These are phyloP conservation scores for Eutrema yunnanense DNA, from an alignment of 345 rosid species.

Conservation along the genomic window DNA sequence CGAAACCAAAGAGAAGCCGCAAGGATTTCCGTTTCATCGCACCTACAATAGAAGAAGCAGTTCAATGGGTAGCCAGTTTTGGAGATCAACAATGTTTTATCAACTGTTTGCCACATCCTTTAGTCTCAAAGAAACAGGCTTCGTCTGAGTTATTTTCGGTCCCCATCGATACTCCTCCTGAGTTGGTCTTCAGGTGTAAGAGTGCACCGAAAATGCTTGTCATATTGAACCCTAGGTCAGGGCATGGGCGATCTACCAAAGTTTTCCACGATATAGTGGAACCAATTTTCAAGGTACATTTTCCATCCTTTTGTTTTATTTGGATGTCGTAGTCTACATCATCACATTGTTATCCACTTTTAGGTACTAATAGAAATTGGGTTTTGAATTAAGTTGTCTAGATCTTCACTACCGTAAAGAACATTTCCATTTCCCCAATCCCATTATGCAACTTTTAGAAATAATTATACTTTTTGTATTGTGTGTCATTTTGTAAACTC, in stretches of 20 bases:
- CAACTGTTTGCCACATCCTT: conserved; percentile 88
- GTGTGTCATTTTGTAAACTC: conserved; percentile 19
- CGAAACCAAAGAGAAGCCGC: conserved; percentile 69
- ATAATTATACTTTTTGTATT: background rate
- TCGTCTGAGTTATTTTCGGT: conserved; percentile 71
- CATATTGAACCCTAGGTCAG: conserved; percentile 91
- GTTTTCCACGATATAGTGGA: conserved; percentile 83
- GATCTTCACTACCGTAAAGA: background rate
- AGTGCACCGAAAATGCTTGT: conserved; percentile 92
- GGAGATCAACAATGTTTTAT: conserved; percentile 92
- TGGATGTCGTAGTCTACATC: background rate
- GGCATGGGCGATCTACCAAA: conserved; percentile 84
- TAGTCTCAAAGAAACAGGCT: conserved; percentile 84
- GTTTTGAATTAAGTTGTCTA: background rate
- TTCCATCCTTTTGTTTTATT: conserved; percentile 1
- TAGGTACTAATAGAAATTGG: background rate
- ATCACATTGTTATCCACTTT: background rate
- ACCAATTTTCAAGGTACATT: conserved; percentile 86
- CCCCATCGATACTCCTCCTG: conserved; percentile 73
- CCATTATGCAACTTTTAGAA: background rate
- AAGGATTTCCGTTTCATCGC: conserved; percentile 81
- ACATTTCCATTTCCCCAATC: background rate
- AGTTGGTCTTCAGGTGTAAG: conserved; percentile 83
- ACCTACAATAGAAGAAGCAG: conserved; percentile 72
- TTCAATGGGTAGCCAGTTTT: conserved; percentile 97